A percentile compares a stretch with the other conserved stretches of the same genome.
Evolutionary conservation across 2,329 filamentous ascomycete genomes (phyloP).

Genomic region (Calonectria ilicicola): DNA sequence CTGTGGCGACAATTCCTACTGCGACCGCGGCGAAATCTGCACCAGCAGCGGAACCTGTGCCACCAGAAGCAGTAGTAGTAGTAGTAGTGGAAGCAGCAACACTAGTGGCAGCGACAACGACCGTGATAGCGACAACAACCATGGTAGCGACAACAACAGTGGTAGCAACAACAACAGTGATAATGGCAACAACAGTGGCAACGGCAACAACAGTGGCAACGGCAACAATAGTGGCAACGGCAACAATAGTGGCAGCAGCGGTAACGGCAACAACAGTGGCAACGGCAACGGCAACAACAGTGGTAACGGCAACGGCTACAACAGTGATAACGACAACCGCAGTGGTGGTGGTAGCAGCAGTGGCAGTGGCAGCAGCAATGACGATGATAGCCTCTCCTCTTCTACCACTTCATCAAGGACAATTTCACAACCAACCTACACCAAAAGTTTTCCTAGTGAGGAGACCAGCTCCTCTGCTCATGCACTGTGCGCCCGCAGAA

Average conservation of each 20-base stretch:
- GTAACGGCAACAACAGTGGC: too few species aligned
- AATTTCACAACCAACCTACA: neutral
- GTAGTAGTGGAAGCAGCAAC: neutral
- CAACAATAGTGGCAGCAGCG: neutral
- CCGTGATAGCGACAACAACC: neutral
- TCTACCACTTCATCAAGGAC: neutral
- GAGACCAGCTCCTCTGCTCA: neutral
- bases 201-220: neutral
- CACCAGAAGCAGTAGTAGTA: neutral
- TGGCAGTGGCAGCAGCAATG: neutral
- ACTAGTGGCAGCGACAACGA: neutral
- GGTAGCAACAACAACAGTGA: neutral
- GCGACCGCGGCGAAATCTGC: neutral
- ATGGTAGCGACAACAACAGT: neutral
- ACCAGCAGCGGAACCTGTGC: neutral
- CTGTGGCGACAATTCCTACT: neutral
- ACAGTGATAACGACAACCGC: neutral
- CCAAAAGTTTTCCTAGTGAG: neutral
- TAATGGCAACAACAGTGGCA: neutral
- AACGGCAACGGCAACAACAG: too few species aligned
- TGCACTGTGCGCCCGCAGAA: neutral
- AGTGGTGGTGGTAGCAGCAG: neutral
- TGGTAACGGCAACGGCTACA: neutral
- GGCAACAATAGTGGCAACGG: neutral
- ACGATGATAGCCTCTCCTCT: neutral